Conservation (phyloP, 352 stramenopile genomes). For the Phytopythium mirpurense region DNA sequence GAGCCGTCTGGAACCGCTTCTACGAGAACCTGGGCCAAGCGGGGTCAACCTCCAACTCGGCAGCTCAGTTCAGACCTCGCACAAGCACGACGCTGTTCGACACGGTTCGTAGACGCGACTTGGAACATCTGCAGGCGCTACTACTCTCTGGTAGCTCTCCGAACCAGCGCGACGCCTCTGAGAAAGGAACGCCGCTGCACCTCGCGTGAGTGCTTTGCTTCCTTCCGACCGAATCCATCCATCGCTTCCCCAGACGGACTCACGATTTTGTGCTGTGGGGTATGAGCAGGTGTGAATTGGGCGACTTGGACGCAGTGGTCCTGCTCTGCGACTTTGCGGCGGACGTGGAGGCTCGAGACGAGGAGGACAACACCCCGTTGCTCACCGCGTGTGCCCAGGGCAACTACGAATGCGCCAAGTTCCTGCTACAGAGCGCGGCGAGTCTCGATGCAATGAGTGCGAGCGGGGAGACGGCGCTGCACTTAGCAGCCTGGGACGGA, state of each 20-base stretch:
- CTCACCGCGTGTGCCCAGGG: conserved; percentile 58
- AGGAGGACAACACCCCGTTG: conserved; percentile 57
- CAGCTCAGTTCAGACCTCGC: background rate
- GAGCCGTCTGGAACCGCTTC: conserved; percentile 72
- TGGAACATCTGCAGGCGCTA: conserved; percentile 36
- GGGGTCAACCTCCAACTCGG: background rate
- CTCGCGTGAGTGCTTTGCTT: conserved; percentile 35
- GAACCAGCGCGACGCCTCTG: conserved; percentile 50
- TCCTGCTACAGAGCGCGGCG: conserved; percentile 65
- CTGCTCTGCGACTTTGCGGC: conserved; percentile 61
- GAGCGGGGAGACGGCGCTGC: conserved; percentile 47
- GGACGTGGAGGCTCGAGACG: conserved; percentile 64
- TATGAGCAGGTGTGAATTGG: conserved; percentile 42
- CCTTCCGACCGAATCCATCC: background rate
- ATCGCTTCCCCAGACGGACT: no score
- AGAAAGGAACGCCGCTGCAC: conserved; percentile 67
- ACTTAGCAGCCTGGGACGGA: conserved; percentile 62
- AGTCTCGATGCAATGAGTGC: conserved; percentile 40
- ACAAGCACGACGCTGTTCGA: conserved; percentile 34
- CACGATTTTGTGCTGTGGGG: no score
- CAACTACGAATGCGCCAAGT: conserved; percentile 65
- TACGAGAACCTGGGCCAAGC: conserved; percentile 54
- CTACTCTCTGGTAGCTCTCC: conserved; percentile 43
- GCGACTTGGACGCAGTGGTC: conserved; percentile 56
- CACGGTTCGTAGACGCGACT: conserved; percentile 38